Evolutionary conservation across 2,329 filamentous ascomycete genomes (phyloP).

Genomic region (Exophiala calicioides): DNA sequence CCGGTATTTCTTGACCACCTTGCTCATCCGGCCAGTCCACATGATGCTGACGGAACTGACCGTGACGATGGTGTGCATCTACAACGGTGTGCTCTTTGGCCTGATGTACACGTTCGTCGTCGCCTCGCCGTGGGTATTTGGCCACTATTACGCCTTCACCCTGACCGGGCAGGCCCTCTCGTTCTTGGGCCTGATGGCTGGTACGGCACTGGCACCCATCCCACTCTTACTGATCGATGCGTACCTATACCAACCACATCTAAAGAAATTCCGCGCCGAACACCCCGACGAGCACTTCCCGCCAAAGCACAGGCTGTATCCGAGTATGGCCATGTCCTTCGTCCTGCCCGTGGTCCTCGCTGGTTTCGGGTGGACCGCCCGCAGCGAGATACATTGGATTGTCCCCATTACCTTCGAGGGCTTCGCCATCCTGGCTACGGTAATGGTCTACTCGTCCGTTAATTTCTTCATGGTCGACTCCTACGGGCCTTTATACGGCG

Average conservation of each 20-base stretch:
- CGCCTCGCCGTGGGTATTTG: constrained; percentile 78
- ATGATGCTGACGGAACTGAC: constrained; percentile 70
- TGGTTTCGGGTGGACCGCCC: constrained; percentile 68
- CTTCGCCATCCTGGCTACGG: constrained; percentile 31
- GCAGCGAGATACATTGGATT: constrained; percentile 36
- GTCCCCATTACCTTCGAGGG: constrained; percentile 35
- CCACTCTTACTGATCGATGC: constrained; percentile 25
- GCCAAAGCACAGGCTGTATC: constrained; percentile 33
- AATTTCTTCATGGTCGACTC: constrained; percentile 46
- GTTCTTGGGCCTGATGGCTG: constrained; percentile 27
- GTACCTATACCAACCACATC: constrained; percentile 44
- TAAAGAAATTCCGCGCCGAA: constrained; percentile 38
- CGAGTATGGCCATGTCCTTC: constrained; percentile 33
- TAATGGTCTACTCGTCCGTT: constrained; percentile 39
- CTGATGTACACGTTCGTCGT: constrained; percentile 83
- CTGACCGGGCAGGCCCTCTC: constrained; percentile 25
- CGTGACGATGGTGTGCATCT: constrained; percentile 67
- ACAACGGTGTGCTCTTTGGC: constrained; percentile 74
- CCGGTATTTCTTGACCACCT: constrained; percentile 40
- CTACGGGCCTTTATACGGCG: constrained; percentile 43
- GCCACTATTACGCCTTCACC: constrained; percentile 26
- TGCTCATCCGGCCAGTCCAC: constrained; percentile 57
- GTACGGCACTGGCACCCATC: constrained; percentile 21
- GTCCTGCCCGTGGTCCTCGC: constrained; percentile 59
- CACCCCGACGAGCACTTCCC: constrained; percentile 16